phyloP scores from a whole-genome alignment of 139 green algal genomes.

The Chlamydomonas schloesseri region DNA sequence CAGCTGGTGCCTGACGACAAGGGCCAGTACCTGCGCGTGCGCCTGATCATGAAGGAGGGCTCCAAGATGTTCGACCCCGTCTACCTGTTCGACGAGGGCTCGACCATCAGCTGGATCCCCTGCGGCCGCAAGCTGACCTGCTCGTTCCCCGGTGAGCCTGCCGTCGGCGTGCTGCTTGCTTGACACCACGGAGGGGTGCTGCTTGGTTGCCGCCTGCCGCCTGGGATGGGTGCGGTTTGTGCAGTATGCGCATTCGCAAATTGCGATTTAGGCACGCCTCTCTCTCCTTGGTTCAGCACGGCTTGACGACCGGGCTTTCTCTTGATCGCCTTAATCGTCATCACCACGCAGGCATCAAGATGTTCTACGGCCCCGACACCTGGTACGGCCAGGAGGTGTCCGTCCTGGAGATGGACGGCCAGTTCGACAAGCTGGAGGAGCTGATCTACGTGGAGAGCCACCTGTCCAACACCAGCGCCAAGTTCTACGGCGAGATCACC shows the following conservation, averaged over 20 bases:
- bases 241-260: too few relatives aligned
- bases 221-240: too few relatives aligned
- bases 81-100: conserved; percentile 99
- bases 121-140: conserved; percentile 99
- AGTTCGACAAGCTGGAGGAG: conserved; percentile 99
- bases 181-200: too few relatives aligned
- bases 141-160: conserved; percentile 91
- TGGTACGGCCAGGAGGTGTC: conserved; percentile 89
- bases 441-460: conserved; percentile 99
- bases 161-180: background rate
- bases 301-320: too few relatives aligned
- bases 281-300: too few relatives aligned
- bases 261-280: too few relatives aligned
- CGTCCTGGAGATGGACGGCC: conserved; percentile 98
- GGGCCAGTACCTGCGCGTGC: conserved; percentile 98
- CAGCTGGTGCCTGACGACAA: conserved; percentile 99
- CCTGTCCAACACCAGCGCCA: conserved; percentile 96
- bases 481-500: conserved; percentile 99
- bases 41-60: conserved; percentile 99
- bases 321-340: too few relatives aligned
- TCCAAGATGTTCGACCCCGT: conserved; percentile 87
- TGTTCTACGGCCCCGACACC: conserved; percentile 94
- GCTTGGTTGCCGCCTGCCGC: too few relatives aligned
- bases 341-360: conserved; percentile 83
- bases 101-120: conserved; percentile 99